These are phyloP conservation scores for Tulasnella sp. DNA, from an alignment of 768 basidiomycete genomes.

Conservation along the genomic window DNA sequence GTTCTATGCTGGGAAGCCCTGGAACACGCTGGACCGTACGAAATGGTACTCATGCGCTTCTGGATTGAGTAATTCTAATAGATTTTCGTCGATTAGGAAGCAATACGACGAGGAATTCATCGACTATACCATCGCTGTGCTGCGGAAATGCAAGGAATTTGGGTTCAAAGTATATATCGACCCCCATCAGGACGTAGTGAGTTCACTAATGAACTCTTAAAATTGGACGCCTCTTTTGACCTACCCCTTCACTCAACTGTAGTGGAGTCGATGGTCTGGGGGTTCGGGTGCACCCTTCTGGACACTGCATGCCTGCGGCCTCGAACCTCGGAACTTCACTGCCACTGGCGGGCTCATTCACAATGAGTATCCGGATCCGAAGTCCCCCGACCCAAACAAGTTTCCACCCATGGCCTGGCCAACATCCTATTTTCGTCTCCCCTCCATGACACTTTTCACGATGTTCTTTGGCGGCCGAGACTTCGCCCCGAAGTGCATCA, in stretches of 20 bases:
- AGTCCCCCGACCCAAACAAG: conserved; percentile 39
- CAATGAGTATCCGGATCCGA: conserved; percentile 42
- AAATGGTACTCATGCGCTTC: background rate
- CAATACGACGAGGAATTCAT: conserved; percentile 43
- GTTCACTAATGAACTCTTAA: conserved; percentile 23
- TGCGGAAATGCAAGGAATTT: conserved; percentile 40
- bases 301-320: conserved; percentile 41
- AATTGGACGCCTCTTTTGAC: background rate
- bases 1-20: conserved; percentile 45
- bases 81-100: conserved; percentile 31
- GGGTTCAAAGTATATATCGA: conserved; percentile 44
- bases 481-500: conserved; percentile 44
- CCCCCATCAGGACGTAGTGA: conserved; percentile 45
- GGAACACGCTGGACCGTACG: conserved; percentile 44
- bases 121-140: conserved; percentile 41
- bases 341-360: conserved; percentile 42
- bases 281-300: conserved; percentile 44
- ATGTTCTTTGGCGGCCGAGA: conserved; percentile 43
- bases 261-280: conserved; percentile 41
- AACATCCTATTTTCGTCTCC: conserved; percentile 44
- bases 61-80: background rate
- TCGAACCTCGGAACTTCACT: conserved; percentile 42
- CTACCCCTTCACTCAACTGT: background rate
- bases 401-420: conserved; percentile 48
- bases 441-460: conserved; percentile 42